phyloP scores from a whole-genome alignment of 1,284 basidiomycete species.

The Microbotryum silenes-acaulis region DNA sequence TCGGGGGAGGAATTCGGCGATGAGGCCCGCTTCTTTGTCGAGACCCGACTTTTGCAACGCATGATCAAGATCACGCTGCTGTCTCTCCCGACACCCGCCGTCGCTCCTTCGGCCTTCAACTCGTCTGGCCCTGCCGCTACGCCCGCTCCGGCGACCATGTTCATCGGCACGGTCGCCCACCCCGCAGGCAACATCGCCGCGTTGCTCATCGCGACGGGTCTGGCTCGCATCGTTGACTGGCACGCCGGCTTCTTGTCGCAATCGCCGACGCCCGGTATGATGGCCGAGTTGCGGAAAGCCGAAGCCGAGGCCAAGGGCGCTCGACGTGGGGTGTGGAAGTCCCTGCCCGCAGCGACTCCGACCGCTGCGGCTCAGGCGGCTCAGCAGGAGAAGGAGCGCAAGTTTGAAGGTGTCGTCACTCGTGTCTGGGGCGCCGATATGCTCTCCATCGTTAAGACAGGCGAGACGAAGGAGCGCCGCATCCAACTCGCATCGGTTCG shows the following conservation, averaged over 20 bases:
- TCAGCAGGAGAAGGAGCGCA: conserved; percentile 46
- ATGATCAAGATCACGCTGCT: conserved; percentile 77
- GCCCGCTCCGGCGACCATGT: conserved; percentile 58
- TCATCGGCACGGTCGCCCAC: conserved; percentile 87
- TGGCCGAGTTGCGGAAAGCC: conserved; percentile 76
- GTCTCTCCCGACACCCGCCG: conserved; percentile 68
- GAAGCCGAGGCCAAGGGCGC: conserved; percentile 81
- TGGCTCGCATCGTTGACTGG: conserved; percentile 93
- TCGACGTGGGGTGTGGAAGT: conserved; percentile 68
- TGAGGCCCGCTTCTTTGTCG: conserved; percentile 89
- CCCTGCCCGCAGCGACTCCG: conserved; percentile 34
- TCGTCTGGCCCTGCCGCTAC: conserved; percentile 50
- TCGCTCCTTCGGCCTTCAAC: conserved; percentile 68
- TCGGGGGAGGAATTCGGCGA: conserved; percentile 38
- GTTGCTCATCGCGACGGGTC: conserved; percentile 70
- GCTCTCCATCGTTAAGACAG: conserved; percentile 69
- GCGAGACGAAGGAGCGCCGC: conserved; percentile 65
- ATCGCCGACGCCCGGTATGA: conserved; percentile 51
- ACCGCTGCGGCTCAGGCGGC: conserved; percentile 11
- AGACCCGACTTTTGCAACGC: conserved; percentile 84
- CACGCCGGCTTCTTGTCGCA: conserved; percentile 87
- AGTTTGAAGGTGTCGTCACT: conserved; percentile 75
- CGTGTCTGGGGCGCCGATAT: conserved; percentile 92
- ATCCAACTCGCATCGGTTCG: conserved; percentile 55
- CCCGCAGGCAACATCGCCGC: conserved; percentile 92